phyloP scores from a whole-genome alignment of 331 rosid genomes.

The Rhamnella rubrinervis region DNA sequence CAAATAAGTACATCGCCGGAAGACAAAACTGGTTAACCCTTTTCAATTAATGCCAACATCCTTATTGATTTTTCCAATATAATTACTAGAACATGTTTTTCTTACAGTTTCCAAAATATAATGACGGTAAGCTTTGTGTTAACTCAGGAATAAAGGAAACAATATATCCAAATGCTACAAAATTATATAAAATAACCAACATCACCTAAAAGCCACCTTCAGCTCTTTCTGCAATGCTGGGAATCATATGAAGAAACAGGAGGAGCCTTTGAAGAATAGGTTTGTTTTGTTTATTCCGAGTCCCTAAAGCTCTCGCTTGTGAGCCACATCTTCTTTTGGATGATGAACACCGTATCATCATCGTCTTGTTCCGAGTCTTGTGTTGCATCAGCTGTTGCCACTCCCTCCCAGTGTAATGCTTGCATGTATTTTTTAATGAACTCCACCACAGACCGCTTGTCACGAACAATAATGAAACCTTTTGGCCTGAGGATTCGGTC shows the following conservation, averaged over 20 bases:
- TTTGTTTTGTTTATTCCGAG: slow-evolving; percentile 25
- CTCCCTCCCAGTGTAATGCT: slow-evolving; percentile 52
- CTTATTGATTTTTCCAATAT: slow-evolving; percentile 7
- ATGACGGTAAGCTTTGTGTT: slow-evolving; percentile 9
- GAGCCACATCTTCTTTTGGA: slow-evolving; percentile 54
- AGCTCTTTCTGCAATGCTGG: background rate
- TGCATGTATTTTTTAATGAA: slow-evolving; percentile 38
- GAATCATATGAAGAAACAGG: background rate
- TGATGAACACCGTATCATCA: slow-evolving; percentile 36
- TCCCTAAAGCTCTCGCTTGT: slow-evolving; percentile 50
- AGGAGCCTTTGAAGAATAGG: background rate
- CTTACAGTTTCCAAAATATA: slow-evolving; percentile 28
- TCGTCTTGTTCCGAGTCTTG: slow-evolving; percentile 33
- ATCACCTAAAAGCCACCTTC: background rate
- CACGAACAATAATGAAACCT: slow-evolving; percentile 44
- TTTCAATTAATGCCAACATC: background rate
- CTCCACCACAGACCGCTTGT: slow-evolving; percentile 40
- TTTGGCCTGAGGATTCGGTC: slow-evolving; percentile 50
- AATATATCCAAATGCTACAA: slow-evolving; percentile 24
- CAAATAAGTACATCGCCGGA: background rate
- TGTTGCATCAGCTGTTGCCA: slow-evolving; percentile 28
- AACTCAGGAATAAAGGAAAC: slow-evolving; percentile 12
- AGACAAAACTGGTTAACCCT: background rate
- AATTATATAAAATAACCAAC: slow-evolving; percentile 25
- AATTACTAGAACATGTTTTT: background rate